Base-by-base conservation (phyloP, 306 rosid species). In the Cicer cuneatum region DNA sequence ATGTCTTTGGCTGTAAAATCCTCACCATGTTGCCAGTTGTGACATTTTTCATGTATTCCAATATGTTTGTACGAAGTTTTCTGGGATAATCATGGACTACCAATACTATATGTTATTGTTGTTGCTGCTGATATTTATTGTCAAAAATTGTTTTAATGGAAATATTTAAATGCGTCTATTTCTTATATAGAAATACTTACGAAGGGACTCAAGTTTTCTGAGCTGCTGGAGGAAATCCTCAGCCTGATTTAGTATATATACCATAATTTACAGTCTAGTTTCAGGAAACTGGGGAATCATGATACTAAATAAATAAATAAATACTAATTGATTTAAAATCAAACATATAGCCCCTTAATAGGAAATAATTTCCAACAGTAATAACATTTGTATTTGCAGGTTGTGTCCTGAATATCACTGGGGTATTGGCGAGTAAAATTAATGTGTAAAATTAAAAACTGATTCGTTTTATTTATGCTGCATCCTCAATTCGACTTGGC, bases 81-180 rank as follows among this genome's bases (percentile, higher is more conserved):
- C 5, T 21, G 14, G 57, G 12, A 48, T 62, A 37, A 19, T 38
- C 1, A 13, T 74, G 9, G 9, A 38, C 7, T 46, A 19, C 33
- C 15, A 4, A 46, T 12, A 60, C 70, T 35, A 18, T 6, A 29
- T 15, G 39, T 18, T 59, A 46, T 73, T 73, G 38, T 73, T 73
- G 38, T 73, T 45, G 10, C 21, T 73, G 38, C 59, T 59, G 57
- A 47, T 73, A 58, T 58, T 58, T 72, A 59, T 72, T 42, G 5
- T 40, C 39, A 38, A 8, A 8, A 9, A 16, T 71, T 29, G 11
- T 10, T 33, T 33, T 12, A 10, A 48, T 14, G 7, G 33, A 45
- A 69, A 48, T 8, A 10, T 49, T 69, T 51, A 15, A 49, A 69
- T 54, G 41, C 65, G n/a, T 51, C 41, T 69, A 53, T 52, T 70